Evolutionary conservation across 2,329 filamentous ascomycete genomes (phyloP).

Genomic region (Ambrosiella xylebori): DNA sequence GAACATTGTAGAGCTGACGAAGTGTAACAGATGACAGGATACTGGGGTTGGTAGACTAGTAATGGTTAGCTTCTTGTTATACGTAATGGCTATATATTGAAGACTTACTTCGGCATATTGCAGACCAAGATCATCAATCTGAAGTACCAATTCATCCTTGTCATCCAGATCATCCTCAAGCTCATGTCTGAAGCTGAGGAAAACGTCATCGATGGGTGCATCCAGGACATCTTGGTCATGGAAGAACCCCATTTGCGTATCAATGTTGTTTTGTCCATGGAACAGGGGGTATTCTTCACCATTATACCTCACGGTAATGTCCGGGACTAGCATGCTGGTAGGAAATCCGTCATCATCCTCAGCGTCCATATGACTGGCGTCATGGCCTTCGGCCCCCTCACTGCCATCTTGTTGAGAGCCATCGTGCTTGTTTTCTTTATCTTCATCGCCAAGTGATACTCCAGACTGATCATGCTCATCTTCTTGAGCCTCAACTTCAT

Average conservation of each 20-base stretch:
- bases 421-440: constrained; percentile 14
- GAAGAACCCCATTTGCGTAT: constrained; percentile 27
- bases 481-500: constrained; percentile 6
- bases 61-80: constrained; percentile 16
- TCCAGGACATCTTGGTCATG: constrained; percentile 26
- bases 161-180: constrained; percentile 27
- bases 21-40: constrained; percentile 23
- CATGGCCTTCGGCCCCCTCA: constrained; percentile 10
- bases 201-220: constrained; percentile 26
- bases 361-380: constrained; percentile 13
- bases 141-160: constrained; percentile 33
- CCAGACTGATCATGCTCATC: constrained; percentile 14
- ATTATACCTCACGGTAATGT: constrained; percentile 27
- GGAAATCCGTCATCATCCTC: constrained; percentile 13
- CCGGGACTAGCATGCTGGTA: constrained; percentile 15
- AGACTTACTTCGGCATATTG: constrained; percentile 33
- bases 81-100: not conserved
- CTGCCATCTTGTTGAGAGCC: constrained; percentile 13
- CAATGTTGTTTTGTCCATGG: constrained; percentile 16
- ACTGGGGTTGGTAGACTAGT: constrained; percentile 22
- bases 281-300: constrained; percentile 28
- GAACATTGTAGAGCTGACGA: constrained; percentile 26
- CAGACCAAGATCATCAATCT: constrained; percentile 33
- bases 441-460: constrained; percentile 8
- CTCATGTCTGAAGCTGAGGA: constrained; percentile 28